These are phyloP conservation scores for Apiotrichum akiyoshidainum DNA, from an alignment of 1,284 basidiomycete genomes.

Conservation along the genomic window DNA sequence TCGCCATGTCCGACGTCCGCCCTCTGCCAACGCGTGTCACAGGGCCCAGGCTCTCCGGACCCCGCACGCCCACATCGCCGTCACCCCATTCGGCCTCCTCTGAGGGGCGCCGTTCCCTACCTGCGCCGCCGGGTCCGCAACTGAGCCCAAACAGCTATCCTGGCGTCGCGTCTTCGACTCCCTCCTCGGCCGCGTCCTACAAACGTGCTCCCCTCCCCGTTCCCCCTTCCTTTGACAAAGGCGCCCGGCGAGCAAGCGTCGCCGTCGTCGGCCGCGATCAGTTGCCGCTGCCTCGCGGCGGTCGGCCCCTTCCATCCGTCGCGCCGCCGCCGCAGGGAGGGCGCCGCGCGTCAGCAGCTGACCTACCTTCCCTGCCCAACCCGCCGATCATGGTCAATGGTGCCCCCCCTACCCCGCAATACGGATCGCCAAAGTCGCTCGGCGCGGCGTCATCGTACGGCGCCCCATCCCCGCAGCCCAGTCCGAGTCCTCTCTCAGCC, in stretches of 20 bases:
- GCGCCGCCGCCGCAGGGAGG: not conserved
- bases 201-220: not conserved
- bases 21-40: too few relatives aligned
- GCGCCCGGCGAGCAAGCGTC: not conserved
- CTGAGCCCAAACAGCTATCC: not conserved
- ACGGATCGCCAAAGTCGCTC: too few relatives aligned
- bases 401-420: too few relatives aligned
- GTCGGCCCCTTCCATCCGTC: not conserved
- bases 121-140: not conserved
- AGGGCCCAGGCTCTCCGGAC: too few relatives aligned
- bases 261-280: not conserved
- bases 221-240: not conserved
- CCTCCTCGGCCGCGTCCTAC: not conserved
- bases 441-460: too few relatives aligned
- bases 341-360: not conserved
- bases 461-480: too few relatives aligned
- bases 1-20: too few relatives aligned
- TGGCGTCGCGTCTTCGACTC: not conserved
- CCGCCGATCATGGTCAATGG: too few relatives aligned
- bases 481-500: too few relatives aligned
- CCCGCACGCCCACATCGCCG: too few relatives aligned
- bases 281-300: not conserved
- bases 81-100: too few relatives aligned
- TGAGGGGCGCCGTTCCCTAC: too few relatives aligned
- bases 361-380: not conserved